phyloP scores from a whole-genome alignment of 495 filamentous ascomycete genomes.

The Penicillium soppii region DNA sequence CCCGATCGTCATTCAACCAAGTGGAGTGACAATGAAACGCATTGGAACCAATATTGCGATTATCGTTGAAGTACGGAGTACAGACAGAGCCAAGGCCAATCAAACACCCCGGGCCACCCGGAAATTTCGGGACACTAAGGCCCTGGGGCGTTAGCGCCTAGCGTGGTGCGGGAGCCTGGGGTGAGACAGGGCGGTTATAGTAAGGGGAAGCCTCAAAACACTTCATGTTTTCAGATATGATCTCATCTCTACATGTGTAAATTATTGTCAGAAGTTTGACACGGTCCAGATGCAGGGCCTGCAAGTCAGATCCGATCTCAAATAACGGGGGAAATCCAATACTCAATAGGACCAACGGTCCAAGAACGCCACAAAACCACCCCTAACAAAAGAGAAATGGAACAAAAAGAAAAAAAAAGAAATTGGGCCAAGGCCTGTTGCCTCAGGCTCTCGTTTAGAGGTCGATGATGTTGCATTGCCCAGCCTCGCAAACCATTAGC shows the following conservation, averaged over 20 bases:
- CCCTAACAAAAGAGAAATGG: neutral
- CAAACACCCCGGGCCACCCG: neutral
- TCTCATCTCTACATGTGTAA: neutral
- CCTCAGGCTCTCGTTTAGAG: conserved; percentile 18
- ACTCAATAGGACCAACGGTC: neutral
- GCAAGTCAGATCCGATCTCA: neutral
- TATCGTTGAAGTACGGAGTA: neutral
- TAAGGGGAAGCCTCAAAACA: neutral
- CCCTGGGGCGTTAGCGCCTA: neutral
- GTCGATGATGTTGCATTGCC: conserved; percentile 45
- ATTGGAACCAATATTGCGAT: neutral
- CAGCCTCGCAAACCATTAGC: conserved; percentile 51
- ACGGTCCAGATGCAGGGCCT: neutral
- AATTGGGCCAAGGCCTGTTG: neutral
- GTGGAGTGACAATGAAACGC: neutral
- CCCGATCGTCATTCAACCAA: neutral
- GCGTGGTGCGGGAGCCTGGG: neutral
- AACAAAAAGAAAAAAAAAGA: too few relatives aligned
- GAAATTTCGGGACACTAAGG: neutral
- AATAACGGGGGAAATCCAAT: neutral
- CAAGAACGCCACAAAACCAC: neutral
- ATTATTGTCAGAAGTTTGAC: neutral
- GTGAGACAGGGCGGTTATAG: neutral
- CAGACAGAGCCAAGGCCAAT: neutral
- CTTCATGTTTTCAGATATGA: neutral